A percentile compares a stretch with the other conserved stretches of the same genome.
Conservation (phyloP, 2,329 filamentous ascomycete genomes). For the Fusarium illudens region DNA sequence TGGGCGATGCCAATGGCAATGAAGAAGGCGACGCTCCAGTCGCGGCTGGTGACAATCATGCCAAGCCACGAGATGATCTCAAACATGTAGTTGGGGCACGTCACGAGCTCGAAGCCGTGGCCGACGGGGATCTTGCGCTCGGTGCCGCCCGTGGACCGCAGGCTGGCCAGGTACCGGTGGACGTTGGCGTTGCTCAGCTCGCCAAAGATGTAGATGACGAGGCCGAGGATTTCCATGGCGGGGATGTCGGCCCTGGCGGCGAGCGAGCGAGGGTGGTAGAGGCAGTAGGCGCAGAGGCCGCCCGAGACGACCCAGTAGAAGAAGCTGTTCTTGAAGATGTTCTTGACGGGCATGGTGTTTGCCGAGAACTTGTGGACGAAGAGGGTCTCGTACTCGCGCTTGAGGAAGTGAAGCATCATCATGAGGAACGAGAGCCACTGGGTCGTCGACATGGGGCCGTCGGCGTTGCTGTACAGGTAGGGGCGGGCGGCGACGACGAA, state of each 20-base stretch:
- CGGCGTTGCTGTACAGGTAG: conserved; percentile 60
- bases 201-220: conserved; percentile 77
- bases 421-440: conserved; percentile 80
- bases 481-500: conserved; percentile 76
- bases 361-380: conserved; percentile 96
- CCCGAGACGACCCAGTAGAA: conserved; percentile 94
- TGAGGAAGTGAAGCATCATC: conserved; percentile 85
- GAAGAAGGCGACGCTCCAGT: conserved; percentile 81
- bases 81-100: conserved; percentile 97
- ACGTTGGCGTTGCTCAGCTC: conserved; percentile 83
- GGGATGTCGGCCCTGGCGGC: conserved; percentile 64
- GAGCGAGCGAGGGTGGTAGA: conserved; percentile 79
- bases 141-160: conserved; percentile 81
- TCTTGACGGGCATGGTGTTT: conserved; percentile 88
- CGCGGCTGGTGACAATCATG: conserved; percentile 80
- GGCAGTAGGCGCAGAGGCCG: conserved; percentile 80
- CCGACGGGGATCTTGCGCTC: conserved; percentile 89
- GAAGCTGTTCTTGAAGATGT: conserved; percentile 93
- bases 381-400: conserved; percentile 93
- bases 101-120: conserved; percentile 85
- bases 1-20: conserved; percentile 74
- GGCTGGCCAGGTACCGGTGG: conserved; percentile 78
- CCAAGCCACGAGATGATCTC: conserved; percentile 89
- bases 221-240: conserved; percentile 69
- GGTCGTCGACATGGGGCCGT: conserved; percentile 64